Conservation (phyloP, 495 filamentous ascomycete species). For the Immersiella caudata region DNA sequence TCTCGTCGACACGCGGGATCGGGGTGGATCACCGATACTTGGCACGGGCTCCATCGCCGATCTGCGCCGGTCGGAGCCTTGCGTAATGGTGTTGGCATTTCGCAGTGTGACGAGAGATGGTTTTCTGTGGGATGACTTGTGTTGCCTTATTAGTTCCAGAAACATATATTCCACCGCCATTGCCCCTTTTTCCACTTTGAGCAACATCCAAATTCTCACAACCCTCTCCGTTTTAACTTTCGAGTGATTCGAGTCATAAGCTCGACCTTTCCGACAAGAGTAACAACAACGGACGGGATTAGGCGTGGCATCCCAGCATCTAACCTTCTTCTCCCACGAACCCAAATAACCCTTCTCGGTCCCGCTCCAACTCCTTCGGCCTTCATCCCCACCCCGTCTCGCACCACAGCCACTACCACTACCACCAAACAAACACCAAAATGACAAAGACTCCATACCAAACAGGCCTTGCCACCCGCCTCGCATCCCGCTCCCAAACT, state of each 20-base stretch:
- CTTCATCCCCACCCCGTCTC: neutral
- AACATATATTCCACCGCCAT: no score
- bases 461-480: conserved; percentile 46
- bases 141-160: neutral
- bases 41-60: neutral
- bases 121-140: neutral
- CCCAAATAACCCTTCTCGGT: no score
- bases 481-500: conserved; percentile 43
- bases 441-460: neutral
- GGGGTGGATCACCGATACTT: neutral
- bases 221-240: no score
- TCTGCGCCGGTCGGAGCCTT: neutral
- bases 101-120: neutral
- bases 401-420: no score
- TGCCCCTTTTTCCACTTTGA: no score
- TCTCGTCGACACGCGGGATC: neutral
- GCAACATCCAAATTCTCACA: no score
- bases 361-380: neutral
- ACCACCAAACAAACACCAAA: no score
- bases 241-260: no score
- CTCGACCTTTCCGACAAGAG: no score
- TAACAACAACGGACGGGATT: no score
- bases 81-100: neutral
- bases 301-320: no score
- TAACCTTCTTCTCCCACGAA: no score